Evolutionary conservation across 495 filamentous ascomycete species (phyloP), one percentile per base, ranked within the genome.

Genomic region (Penicillium longicatenatum): DNA sequence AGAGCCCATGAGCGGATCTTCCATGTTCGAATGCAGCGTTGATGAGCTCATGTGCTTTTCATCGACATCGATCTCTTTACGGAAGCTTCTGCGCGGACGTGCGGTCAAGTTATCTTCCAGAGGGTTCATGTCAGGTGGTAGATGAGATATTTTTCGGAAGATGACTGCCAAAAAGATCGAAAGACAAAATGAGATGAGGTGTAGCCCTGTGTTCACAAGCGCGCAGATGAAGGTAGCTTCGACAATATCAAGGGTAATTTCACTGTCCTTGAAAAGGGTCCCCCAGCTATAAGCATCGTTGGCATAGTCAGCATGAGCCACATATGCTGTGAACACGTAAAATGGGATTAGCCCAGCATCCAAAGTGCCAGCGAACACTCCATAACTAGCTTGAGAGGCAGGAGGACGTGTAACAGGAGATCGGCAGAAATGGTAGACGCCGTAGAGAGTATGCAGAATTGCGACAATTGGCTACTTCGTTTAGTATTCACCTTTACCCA

Each of bases 41-140:
- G 78, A 73, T 51, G 73, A 63, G 66, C 83, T 72, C 65, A 75
- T 58, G 70, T 79, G 69, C 74, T 85, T 76, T 21, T 83, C 83
- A 7, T 79, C 78, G 5, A 89, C 72, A 6, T 87, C 86, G 0
- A 88, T 89, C 68, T 90, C 89, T 74, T 87, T 92, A 58, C 86
- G 81, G 22, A 48, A n/a, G 48, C 46, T 65, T 75, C 90, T 92
- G 56, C 84, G 85, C 30, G 85, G 80, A 16, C 91, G 86, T 11
- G 90, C 86, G 6, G 92, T 97, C 37, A 96, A 72, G 62, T 94
- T 88, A 61, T 89, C 85, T 64, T 96, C 92, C 8, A 97, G 74
- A 8, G 92, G 92, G 61, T 96, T 97, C 88, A 95, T 89, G 62
- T 97, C 92, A 0, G 92, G 92, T 2, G 92, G 92, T 53, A 97